Conservation (phyloP, 1,284 basidiomycete genomes). For the Malassezia vespertilionis region DNA sequence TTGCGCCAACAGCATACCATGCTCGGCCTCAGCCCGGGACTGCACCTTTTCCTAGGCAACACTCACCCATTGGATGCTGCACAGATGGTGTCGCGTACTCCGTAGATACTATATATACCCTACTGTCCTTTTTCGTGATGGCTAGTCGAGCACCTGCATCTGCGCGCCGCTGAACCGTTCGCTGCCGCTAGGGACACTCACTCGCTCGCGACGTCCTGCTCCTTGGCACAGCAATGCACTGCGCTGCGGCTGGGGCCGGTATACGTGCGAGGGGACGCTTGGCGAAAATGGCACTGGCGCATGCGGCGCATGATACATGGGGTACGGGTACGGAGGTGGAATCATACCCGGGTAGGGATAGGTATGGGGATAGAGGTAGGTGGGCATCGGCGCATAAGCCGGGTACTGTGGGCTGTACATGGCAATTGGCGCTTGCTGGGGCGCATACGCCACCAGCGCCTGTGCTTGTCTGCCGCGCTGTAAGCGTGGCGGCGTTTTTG, state of each 20-base stretch:
- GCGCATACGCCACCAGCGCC: neutral
- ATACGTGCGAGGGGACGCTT: neutral
- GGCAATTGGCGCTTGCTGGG: neutral
- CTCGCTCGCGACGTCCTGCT: conserved; percentile 32
- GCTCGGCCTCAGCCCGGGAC: too few species aligned
- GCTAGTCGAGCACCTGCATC: conserved; percentile 22
- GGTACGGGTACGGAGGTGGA: neutral
- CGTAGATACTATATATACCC: conserved; percentile 7
- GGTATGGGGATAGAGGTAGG: neutral
- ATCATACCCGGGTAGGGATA: neutral
- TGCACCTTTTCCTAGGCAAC: too few species aligned
- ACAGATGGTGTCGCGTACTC: too few species aligned
- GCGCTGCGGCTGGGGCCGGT: conserved; percentile 2
- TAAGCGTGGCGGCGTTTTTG: conserved; percentile 30
- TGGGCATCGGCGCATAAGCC: neutral
- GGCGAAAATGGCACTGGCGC: neutral
- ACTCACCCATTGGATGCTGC: too few species aligned
- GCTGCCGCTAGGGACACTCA: conserved; percentile 36
- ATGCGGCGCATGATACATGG: neutral
- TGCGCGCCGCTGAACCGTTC: conserved; percentile 42
- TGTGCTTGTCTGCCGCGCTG: neutral
- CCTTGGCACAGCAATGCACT: conserved; percentile 32
- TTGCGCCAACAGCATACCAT: too few species aligned
- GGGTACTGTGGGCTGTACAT: conserved; percentile 4
- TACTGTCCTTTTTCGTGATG: neutral